phyloP scores from a whole-genome alignment of 1,139 yeast genomes.

The Dujonia santamariae region DNA sequence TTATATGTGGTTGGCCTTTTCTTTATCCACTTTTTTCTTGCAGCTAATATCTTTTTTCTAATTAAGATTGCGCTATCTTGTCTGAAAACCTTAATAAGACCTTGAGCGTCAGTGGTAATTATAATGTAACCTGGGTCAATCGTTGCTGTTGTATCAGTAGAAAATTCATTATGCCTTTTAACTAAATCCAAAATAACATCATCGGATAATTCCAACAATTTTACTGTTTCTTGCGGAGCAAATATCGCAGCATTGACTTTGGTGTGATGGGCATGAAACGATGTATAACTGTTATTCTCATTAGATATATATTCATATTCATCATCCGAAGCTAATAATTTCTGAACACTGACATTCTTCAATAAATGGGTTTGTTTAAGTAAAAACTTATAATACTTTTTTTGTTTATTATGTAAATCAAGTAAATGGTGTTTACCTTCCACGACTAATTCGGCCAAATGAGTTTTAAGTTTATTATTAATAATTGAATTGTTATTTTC shows the following conservation, averaged over 20 bases:
- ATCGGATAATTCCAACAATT: constrained; percentile 64
- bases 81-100: constrained; percentile 72
- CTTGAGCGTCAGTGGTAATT: constrained; percentile 74
- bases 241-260: constrained; percentile 73
- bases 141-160: neutral
- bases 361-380: constrained; percentile 33
- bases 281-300: constrained; percentile 54
- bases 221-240: constrained; percentile 74
- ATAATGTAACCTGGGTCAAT: constrained; percentile 43
- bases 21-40: constrained; percentile 2
- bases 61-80: constrained; percentile 62
- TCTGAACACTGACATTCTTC: constrained; percentile 21
- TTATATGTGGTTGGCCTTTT: constrained; percentile 1
- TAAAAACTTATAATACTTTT: constrained; percentile 27
- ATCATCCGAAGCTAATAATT: constrained; percentile 21
- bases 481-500: constrained; percentile 41
- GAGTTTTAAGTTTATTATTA: constrained; percentile 33
- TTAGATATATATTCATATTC: constrained; percentile 32
- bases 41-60: constrained; percentile 19
- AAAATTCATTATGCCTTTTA: constrained; percentile 17
- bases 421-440: constrained; percentile 36
- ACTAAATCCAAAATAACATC: constrained; percentile 72
- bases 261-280: constrained; percentile 76
- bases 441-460: constrained; percentile 31
- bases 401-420: constrained; percentile 31